Conservation (phyloP, 805 yeast species). For the Metschnikowia sp. region DNA sequence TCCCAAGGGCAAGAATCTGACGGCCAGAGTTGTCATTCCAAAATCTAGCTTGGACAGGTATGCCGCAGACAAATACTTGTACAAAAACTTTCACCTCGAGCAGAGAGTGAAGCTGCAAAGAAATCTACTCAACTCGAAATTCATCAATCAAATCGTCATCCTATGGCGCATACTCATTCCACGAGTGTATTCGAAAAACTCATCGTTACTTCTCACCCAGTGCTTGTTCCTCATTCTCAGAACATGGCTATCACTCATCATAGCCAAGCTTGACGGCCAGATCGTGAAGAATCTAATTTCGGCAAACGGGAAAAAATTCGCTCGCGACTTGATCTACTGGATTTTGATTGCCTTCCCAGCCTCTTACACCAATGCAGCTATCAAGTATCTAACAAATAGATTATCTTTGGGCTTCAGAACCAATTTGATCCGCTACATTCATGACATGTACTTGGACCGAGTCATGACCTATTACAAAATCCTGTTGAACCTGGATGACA, state of each 20-base stretch:
- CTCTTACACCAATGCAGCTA: slow-evolving; percentile 86
- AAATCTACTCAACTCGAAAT: slow-evolving; percentile 51
- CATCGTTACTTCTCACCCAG: slow-evolving; percentile 64
- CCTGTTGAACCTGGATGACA: slow-evolving; percentile 52
- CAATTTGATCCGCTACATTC: slow-evolving; percentile 77
- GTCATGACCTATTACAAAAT: slow-evolving; percentile 81
- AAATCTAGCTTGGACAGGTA: slow-evolving; percentile 47
- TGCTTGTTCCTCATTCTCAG: slow-evolving; percentile 71
- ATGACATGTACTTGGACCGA: slow-evolving; percentile 82
- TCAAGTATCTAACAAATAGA: slow-evolving; percentile 72
- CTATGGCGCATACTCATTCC: slow-evolving; percentile 86
- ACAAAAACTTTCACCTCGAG: slow-evolving; percentile 43
- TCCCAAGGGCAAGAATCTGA: slow-evolving; percentile 40
- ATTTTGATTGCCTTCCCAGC: slow-evolving; percentile 89
- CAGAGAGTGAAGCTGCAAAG: slow-evolving; percentile 29
- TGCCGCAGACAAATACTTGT: slow-evolving; percentile 54
- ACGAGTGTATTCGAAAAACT: slow-evolving; percentile 60
- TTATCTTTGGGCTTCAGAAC: slow-evolving; percentile 83
- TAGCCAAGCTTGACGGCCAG: slow-evolving; percentile 89
- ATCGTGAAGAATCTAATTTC: slow-evolving; percentile 85
- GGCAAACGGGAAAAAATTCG: slow-evolving; percentile 70
- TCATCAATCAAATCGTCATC: slow-evolving; percentile 67
- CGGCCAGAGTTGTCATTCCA: slow-evolving; percentile 43
- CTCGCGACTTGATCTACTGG: slow-evolving; percentile 82
- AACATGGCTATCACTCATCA: slow-evolving; percentile 82